These are phyloP conservation scores for Plenodomus biglobosus DNA, from an alignment of 2,329 filamentous ascomycete genomes.

Conservation along the genomic window DNA sequence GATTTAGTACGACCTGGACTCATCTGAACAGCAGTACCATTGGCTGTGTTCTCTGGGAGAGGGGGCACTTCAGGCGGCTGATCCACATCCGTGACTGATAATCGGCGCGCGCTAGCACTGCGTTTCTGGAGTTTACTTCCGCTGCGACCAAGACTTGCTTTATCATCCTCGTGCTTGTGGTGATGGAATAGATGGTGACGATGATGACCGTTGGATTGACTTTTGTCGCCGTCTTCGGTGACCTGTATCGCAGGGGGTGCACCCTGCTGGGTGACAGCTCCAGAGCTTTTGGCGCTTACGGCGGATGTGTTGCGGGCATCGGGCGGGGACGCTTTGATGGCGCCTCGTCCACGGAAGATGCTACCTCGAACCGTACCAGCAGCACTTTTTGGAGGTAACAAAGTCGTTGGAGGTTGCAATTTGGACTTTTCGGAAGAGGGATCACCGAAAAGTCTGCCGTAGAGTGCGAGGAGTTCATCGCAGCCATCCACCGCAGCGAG, in stretches of 20 bases:
- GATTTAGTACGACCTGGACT: conserved; percentile 17
- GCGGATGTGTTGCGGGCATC: conserved; percentile 27
- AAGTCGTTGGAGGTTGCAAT: conserved; percentile 48
- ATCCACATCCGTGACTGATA: conserved; percentile 23
- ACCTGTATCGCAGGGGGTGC: conserved; percentile 73
- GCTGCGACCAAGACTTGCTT: conserved; percentile 39
- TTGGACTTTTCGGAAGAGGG: conserved; percentile 43
- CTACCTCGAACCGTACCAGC: conserved; percentile 72
- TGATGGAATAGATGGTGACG: conserved; percentile 38
- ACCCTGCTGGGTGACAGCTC: conserved; percentile 31
- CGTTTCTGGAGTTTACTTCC: conserved; percentile 46
- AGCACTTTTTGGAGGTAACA: conserved; percentile 60
- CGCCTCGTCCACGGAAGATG: conserved; percentile 64
- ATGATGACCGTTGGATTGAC: conserved; percentile 40
- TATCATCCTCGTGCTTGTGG: conserved; percentile 40
- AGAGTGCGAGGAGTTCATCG: conserved; percentile 80
- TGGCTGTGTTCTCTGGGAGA: conserved; percentile 21
- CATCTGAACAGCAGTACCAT: conserved; percentile 19
- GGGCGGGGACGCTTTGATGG: conserved; percentile 31
- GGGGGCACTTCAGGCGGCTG: conserved; percentile 28
- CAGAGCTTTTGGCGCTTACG: conserved; percentile 30
- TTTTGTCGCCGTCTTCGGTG: conserved; percentile 61
- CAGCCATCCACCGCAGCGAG: conserved; percentile 85
- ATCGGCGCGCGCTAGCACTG: conserved; percentile 42
- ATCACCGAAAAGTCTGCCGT: conserved; percentile 76